Evolutionary conservation across 495 filamentous ascomycete species (phyloP).

Genomic region (Neurospora africana): DNA sequence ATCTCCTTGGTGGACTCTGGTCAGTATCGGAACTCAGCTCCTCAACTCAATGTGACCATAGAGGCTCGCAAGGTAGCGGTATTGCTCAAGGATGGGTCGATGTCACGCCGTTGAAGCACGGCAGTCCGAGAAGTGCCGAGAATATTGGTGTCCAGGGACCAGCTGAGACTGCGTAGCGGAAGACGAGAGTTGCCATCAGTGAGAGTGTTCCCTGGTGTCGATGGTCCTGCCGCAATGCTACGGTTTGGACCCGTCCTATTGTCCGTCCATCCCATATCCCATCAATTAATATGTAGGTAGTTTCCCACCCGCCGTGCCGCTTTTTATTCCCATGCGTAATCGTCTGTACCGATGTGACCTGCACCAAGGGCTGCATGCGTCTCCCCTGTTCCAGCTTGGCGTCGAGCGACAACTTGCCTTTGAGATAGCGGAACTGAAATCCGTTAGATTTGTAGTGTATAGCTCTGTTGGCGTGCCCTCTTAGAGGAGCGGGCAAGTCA

Average conservation of each 20-base stretch:
- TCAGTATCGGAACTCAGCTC: background rate
- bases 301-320: background rate
- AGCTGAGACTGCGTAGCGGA: background rate
- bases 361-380: background rate
- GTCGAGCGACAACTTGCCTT: background rate
- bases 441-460: background rate
- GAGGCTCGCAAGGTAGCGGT: background rate
- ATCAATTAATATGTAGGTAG: background rate
- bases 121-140: background rate
- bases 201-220: background rate
- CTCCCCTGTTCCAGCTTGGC: background rate
- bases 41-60: background rate
- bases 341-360: background rate
- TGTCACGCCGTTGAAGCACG: constrained; percentile 20
- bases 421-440: background rate
- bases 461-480: background rate
- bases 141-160: background rate
- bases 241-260: background rate
- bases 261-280: background rate
- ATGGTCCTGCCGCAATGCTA: constrained; percentile 10
- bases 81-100: constrained; percentile 6
- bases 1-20: background rate
- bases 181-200: background rate
- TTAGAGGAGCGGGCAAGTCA: background rate
- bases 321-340: background rate